Conservation (phyloP, 345 rosid genomes). For the Trapa incisa region DNA sequence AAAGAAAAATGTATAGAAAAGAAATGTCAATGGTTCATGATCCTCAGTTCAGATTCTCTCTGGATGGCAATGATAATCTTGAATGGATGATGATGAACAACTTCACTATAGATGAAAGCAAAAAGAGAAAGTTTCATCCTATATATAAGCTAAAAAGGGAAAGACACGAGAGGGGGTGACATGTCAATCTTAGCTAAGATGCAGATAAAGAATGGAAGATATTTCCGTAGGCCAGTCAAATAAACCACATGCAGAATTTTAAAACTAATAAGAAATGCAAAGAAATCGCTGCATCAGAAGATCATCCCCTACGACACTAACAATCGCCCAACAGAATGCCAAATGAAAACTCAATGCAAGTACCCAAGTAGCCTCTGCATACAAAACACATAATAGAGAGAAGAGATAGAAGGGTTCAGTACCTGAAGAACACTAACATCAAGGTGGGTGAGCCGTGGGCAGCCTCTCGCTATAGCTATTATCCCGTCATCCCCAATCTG, state of each 20-base stretch:
- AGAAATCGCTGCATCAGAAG: too few relatives aligned
- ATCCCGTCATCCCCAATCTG: constrained; percentile 76
- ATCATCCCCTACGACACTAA: too few relatives aligned
- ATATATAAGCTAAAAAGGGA: neutral
- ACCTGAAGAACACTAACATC: constrained; percentile 92
- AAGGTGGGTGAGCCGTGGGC: constrained; percentile 58
- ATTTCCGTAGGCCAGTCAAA: too few relatives aligned
- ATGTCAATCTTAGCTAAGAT: too few relatives aligned
- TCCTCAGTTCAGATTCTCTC: neutral
- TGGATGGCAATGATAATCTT: neutral
- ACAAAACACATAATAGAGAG: too few relatives aligned
- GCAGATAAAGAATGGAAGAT: neutral
- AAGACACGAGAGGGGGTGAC: too few relatives aligned
- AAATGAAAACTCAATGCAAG: too few relatives aligned
- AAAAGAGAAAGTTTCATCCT: neutral
- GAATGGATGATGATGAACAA: neutral
- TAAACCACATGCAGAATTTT: too few relatives aligned
- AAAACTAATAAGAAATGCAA: too few relatives aligned
- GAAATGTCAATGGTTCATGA: neutral
- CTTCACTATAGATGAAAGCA: neutral
- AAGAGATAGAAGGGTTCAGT: constrained; percentile 1
- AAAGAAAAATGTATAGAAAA: neutral
- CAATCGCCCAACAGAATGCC: too few relatives aligned
- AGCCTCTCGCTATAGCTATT: constrained; percentile 71
- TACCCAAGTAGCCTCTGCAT: too few relatives aligned